These are phyloP conservation scores for Excoecaria cochinchinensis DNA, from an alignment of 345 rosid species.

Conservation along the genomic window DNA sequence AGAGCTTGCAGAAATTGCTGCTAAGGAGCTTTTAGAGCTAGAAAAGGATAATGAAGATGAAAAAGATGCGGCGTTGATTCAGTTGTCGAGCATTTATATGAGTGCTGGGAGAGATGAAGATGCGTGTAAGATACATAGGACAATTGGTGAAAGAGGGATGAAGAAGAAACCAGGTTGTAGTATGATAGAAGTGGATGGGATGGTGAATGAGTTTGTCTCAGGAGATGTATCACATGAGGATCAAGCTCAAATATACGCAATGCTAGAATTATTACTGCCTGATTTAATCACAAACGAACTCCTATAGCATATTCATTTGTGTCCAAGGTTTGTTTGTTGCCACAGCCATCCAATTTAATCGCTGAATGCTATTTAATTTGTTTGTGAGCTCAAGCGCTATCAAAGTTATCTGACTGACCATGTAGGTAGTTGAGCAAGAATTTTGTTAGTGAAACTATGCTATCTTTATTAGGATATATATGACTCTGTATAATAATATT, in stretches of 20 bases:
- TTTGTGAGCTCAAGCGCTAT: too few species aligned
- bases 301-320: too few species aligned
- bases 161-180: slow-evolving; percentile 59
- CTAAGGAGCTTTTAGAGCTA: slow-evolving; percentile 39
- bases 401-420: too few species aligned
- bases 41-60: slow-evolving; percentile 45
- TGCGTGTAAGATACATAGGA: slow-evolving; percentile 42
- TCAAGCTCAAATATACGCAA: slow-evolving; percentile 38
- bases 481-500: too few species aligned
- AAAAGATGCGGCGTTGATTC: slow-evolving; percentile 61
- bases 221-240: slow-evolving; percentile 48
- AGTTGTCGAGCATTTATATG: slow-evolving; percentile 48
- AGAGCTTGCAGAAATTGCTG: slow-evolving; percentile 57
- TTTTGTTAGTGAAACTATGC: too few species aligned
- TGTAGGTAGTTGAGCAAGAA: too few species aligned
- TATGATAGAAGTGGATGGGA: slow-evolving; percentile 52
- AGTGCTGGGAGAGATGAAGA: slow-evolving; percentile 33
- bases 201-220: slow-evolving; percentile 44
- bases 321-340: too few species aligned
- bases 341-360: too few species aligned
- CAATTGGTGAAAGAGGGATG: slow-evolving; percentile 45
- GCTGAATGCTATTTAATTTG: background rate
- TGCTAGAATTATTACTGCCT: slow-evolving; percentile 30
- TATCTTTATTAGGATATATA: too few species aligned
- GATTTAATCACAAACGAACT: background rate